Percentiles rank a stretch among this genome's conserved stretches.
These are phyloP conservation scores for barley (Hordeum vulgare) DNA, from an alignment of 176 grass and related monocot species.

Conservation along the genomic window MorexV3_pseudomolecules_assembly NC_058519.1:450141649-450142148, in stretches of 20 bases:
- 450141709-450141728: background rate
- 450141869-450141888: conserved; percentile 67
- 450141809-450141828: conserved; percentile 90
- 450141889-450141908: conserved; percentile 82
- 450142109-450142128: conserved; percentile 44
- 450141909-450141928: conserved; percentile 68
- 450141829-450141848: conserved; percentile 67
- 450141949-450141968: background rate
- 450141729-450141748: conserved; percentile 91
- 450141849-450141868: conserved; percentile 64
- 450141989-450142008: background rate
- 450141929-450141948: conserved; percentile 18
- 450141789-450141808: conserved; percentile 72
- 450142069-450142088: conserved; percentile 81
- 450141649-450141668: background rate
- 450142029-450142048: conserved; percentile 49
- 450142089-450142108: conserved; percentile 97
- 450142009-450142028: conserved; percentile 85
- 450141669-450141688: background rate
- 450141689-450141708: background rate
- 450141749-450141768: conserved; percentile 57
- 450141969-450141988: background rate
- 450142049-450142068: conserved; percentile 91
- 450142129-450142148: background rate
- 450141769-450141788: conserved; percentile 56